Conservation (phyloP, 1,284 basidiomycete species). For the Trametes polyzona region DNA sequence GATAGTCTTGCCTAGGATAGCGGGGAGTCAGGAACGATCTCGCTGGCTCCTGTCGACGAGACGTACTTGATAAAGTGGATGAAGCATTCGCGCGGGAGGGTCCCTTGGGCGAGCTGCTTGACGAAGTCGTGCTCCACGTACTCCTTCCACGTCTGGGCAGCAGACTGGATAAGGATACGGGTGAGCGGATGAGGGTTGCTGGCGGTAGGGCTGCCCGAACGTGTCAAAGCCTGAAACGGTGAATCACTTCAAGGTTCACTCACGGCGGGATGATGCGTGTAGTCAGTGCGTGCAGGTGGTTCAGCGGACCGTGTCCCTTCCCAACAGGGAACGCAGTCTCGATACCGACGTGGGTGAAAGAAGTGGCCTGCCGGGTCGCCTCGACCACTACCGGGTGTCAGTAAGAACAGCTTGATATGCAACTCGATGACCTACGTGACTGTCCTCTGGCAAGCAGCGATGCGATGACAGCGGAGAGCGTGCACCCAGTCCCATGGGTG, state of each 20-base stretch:
- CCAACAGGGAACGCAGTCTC: constrained; percentile 75
- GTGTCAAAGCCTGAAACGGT: neutral
- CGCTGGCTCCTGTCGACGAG: neutral
- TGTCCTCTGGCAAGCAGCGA: constrained; percentile 64
- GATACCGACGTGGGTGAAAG: constrained; percentile 82
- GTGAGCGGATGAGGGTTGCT: constrained; percentile 73
- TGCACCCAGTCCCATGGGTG: constrained; percentile 96
- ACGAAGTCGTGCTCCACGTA: constrained; percentile 90
- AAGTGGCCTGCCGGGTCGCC: constrained; percentile 63
- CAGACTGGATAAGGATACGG: constrained; percentile 65
- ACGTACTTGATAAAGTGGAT: constrained; percentile 84
- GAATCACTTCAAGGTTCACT: constrained; percentile 25
- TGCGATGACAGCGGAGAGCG: constrained; percentile 83
- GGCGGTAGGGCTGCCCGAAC: constrained; percentile 54
- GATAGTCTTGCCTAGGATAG: constrained; percentile 68
- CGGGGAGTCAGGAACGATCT: neutral
- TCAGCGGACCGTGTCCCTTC: constrained; percentile 83
- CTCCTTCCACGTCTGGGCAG: constrained; percentile 64
- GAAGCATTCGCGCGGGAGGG: constrained; percentile 69
- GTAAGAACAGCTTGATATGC: neutral
- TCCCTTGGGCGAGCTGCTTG: constrained; percentile 71
- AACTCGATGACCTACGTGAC: constrained; percentile 42
- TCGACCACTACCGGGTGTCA: constrained; percentile 49
- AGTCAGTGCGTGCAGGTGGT: constrained; percentile 78
- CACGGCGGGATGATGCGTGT: constrained; percentile 61